Conservation (phyloP, 192 early-diverging fungal species). For the Linnemannia elongata region DNA sequence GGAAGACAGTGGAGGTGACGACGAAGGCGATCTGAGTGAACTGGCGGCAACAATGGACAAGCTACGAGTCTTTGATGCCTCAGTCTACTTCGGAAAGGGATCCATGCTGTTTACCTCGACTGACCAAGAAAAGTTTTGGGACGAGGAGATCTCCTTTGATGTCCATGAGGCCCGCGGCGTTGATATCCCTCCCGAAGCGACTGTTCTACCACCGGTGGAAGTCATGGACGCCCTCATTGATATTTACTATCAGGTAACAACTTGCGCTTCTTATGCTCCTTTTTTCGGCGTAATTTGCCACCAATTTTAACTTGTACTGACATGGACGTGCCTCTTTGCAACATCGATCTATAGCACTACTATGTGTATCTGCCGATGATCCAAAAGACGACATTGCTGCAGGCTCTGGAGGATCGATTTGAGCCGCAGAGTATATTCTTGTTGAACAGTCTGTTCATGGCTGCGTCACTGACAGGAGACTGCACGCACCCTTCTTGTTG, state of each 20-base stretch:
- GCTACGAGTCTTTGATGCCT: slow-evolving; percentile 52
- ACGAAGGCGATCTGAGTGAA: slow-evolving; percentile 40
- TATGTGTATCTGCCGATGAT: slow-evolving; percentile 50
- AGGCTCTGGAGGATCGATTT: slow-evolving; percentile 49
- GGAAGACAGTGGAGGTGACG: slow-evolving; percentile 31
- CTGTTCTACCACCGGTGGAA: slow-evolving; percentile 39
- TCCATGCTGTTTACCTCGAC: slow-evolving; percentile 54
- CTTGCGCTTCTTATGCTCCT: not conserved
- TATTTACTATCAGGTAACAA: slow-evolving; percentile 46
- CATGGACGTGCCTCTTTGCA: not conserved
- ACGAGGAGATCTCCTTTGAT: slow-evolving; percentile 55
- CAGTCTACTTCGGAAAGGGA: slow-evolving; percentile 52
- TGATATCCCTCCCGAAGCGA: slow-evolving; percentile 37
- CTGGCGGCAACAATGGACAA: slow-evolving; percentile 52
- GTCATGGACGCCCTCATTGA: slow-evolving; percentile 48
- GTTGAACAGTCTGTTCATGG: slow-evolving; percentile 52
- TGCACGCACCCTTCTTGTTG: slow-evolving; percentile 42
- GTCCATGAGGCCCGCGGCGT: slow-evolving; percentile 37
- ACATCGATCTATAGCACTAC: slow-evolving; percentile 17
- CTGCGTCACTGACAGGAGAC: slow-evolving; percentile 43
- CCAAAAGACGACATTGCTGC: slow-evolving; percentile 41
- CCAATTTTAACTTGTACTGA: not conserved
- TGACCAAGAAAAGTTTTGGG: slow-evolving; percentile 53
- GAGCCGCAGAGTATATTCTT: slow-evolving; percentile 55
- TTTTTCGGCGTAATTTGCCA: not conserved